A percentile compares a stretch with the other conserved stretches of the same genome.
Conservation (phyloP, 2,329 filamentous ascomycete genomes). For the Diplodia intermedia region DNA sequence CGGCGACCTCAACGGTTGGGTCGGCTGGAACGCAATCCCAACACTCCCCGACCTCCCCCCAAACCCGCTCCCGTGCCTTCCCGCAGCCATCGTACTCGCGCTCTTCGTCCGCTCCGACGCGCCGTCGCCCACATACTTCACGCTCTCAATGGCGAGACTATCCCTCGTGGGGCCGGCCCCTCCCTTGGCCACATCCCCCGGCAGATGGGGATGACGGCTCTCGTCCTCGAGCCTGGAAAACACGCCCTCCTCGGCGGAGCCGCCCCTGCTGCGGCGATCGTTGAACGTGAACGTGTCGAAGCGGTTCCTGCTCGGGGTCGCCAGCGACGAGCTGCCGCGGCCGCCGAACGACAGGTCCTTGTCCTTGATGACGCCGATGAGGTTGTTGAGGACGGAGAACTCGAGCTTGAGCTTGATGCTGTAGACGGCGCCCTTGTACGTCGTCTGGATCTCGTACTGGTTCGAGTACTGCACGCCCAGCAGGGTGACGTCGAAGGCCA, state of each 20-base stretch:
- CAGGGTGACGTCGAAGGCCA: slow-evolving; percentile 49
- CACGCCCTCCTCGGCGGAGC: background rate
- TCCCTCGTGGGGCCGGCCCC: background rate
- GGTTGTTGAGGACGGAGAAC: slow-evolving; percentile 59
- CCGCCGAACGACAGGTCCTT: slow-evolving; percentile 11
- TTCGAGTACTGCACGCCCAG: slow-evolving; percentile 49
- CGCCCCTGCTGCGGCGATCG: slow-evolving; percentile 3
- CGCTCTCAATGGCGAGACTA: background rate
- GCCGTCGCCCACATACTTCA: background rate
- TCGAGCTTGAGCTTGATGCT: slow-evolving; percentile 62
- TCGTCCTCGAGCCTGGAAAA: background rate
- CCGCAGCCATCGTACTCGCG: background rate
- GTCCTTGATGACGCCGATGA: slow-evolving; percentile 46
- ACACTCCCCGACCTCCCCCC: background rate
- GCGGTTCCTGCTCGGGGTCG: background rate
- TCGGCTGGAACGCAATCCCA: background rate
- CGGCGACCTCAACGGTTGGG: background rate
- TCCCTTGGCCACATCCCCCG: background rate
- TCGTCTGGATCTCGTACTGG: slow-evolving; percentile 49
- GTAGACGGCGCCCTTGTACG: slow-evolving; percentile 54
- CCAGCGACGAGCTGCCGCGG: background rate
- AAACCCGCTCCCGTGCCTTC: background rate
- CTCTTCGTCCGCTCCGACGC: too few species aligned
- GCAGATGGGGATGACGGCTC: too few species aligned
- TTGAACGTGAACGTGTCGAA: slow-evolving; percentile 11